Base-by-base conservation (phyloP, 371 early-diverging fungal species). In the Entomophthora muscae region DNA sequence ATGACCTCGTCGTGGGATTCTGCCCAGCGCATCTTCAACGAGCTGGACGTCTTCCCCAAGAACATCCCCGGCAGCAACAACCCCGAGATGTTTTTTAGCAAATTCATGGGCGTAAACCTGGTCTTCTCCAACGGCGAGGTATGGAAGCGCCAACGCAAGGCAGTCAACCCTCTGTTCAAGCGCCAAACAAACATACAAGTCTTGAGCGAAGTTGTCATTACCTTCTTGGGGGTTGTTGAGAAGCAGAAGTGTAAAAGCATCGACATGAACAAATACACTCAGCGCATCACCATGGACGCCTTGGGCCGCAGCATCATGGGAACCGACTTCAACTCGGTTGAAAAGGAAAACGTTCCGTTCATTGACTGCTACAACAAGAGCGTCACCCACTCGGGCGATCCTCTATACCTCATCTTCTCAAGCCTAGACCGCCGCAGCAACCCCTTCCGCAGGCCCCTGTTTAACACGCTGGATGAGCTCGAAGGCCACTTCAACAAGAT, bases 201-300 rank as follows among this genome's bases (percentile, higher is more conserved):
- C n/a, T n/a, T n/a, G n/a, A n/a, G n/a, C n/a, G n/a, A n/a, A n/a
- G n/a, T n/a, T n/a, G n/a, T n/a, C n/a, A n/a, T n/a, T n/a, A n/a
- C n/a, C n/a, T n/a, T n/a, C n/a, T n/a, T n/a, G n/a, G n/a, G n/a
- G n/a, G n/a, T n/a, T n/a, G n/a, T n/a, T n/a, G n/a, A n/a, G n/a
- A n/a, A n/a, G n/a, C n/a, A 51, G 12, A 12, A 12, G 10, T 21
- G 10, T 51, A 27, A 71, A 27, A 71, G 67, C 66, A 67, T 71
- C 80, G 80, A 59, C 10, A 59, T 59, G 31, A 3, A 30, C 22
- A 32, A 59, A 1, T 59, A 13, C 21, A 59, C n/a, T n/a, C n/a
- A n/a, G n/a, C n/a, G n/a, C n/a, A n/a, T n/a, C n/a, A n/a, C n/a
- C n/a, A n/a, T n/a, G n/a, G n/a, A n/a, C n/a, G n/a, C n/a, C n/a